Evolutionary conservation across 768 basidiomycete genomes (phyloP).

Genomic region (Lactarius deliciosus): DNA sequence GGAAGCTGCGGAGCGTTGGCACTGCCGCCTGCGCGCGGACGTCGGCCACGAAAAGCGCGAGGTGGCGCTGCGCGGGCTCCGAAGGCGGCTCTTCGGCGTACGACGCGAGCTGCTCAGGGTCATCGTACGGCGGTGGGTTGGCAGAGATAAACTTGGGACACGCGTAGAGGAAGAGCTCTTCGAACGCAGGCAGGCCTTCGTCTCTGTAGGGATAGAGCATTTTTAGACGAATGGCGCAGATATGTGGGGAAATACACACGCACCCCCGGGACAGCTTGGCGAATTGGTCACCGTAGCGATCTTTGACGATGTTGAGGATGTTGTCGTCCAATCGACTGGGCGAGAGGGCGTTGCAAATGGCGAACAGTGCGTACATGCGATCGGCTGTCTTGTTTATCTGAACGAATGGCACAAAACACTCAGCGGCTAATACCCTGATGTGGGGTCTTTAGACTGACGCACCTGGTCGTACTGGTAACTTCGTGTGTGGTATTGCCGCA

Average conservation of each 20-base stretch:
- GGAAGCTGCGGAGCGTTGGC: constrained; percentile 84
- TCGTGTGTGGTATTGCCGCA: constrained; percentile 95
- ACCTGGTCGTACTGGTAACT: constrained; percentile 97
- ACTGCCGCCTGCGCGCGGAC: constrained; percentile 74
- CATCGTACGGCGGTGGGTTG: constrained; percentile 92
- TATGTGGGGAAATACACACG: constrained; percentile 37
- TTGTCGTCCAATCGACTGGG: constrained; percentile 93
- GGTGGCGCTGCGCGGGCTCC: constrained; percentile 84
- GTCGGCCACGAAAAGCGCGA: constrained; percentile 80
- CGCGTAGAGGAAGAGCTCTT: constrained; percentile 91
- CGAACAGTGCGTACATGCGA: constrained; percentile 95
- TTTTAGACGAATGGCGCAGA: neutral
- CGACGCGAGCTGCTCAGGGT: constrained; percentile 56
- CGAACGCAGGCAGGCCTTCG: constrained; percentile 76
- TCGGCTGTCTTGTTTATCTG: constrained; percentile 98
- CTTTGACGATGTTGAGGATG: constrained; percentile 89
- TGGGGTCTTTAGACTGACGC: constrained; percentile 19
- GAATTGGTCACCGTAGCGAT: constrained; percentile 91
- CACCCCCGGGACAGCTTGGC: constrained; percentile 81
- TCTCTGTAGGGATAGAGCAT: constrained; percentile 41
- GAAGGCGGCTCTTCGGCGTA: constrained; percentile 41
- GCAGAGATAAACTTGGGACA: constrained; percentile 97
- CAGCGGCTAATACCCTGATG: neutral
- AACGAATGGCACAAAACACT: constrained; percentile 1
- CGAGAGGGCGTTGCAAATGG: constrained; percentile 89